Base-by-base conservation (phyloP, 2,329 filamentous ascomycete genomes). In the Cryoendolithus antarcticus region DNA sequence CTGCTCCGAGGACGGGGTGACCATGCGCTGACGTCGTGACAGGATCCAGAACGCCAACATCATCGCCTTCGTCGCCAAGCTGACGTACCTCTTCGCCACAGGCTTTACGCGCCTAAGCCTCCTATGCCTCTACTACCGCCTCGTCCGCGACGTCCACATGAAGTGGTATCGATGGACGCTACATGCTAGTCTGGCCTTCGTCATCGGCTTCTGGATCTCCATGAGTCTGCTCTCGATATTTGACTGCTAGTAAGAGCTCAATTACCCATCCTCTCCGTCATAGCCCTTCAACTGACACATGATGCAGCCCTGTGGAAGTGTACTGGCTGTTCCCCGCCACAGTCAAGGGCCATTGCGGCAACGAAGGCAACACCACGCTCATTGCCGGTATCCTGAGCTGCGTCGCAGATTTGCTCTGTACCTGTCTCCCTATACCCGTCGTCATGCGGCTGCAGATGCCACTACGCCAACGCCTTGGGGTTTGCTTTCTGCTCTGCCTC, bases 71-170 rank as follows among this genome's bases (percentile, higher is more conserved):
- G 49, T 53, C 1, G 57, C 64, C 3, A 67, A 68, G 45, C 37
- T 64, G 5, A 48, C 63, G 4, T 68, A 66, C 44, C 58, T 56
- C 2, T 48, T 57, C 9, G 63, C 64, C 2, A 54, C 64, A 1
- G 62, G 60, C 1, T 66, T 65, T 41, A 66, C 63, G 0, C 53
- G 65, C 10, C 51, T 66, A 10, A 66, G 62, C 0, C 51, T 69
- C 6, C 59, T 67, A 28, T 61, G 54, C 46, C 66, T 68, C 47
- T 69, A 67, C 45, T 67, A 66, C 38, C 59, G 66, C 9, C 51
- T 68, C 7, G 53, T 66, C 6, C 42, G 56, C 7, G 63, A 67
- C 43, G 59, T 58, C n/a, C 57, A 56, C 1, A 58, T 56, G 35
- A 48, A 37, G 1, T 58, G 58, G 52, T 67, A 65, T 49, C 53